Base-by-base conservation (phyloP, 1,139 yeast species). In the Yamadazyma songkhlaensis region DNA sequence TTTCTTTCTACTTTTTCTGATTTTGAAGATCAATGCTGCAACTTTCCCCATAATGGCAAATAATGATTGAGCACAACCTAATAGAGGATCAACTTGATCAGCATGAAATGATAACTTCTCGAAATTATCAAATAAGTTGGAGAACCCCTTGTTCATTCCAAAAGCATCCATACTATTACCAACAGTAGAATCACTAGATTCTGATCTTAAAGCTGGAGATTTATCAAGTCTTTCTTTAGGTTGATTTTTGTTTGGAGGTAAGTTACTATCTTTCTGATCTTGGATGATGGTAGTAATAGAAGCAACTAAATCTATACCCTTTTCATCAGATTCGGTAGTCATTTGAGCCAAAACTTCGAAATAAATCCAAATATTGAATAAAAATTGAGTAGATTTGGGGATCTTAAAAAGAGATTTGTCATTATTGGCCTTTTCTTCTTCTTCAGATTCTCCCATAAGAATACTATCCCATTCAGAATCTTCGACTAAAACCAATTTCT, bases 361-460 rank as follows among this genome's bases (percentile, higher is more conserved):
- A 53, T 81, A 81, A 33, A 80, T 66, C 81, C 85, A 81, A 24
- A 76, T 70, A 51, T 81, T 80, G 59, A 79, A 77, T 35, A 81
- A 59, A 44, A 77, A 77, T 48, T 69, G 80, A 25, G 77, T 60
- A 37, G 71, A 70, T 39, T 57, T 61, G 2, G 79, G 79, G 13
- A 72, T 52, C 17, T 13, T 34, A 9, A 32, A 29, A 12, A 23
- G 3, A 24, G 34, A 9, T 22, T 26, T 12, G n/a, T 14, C 10
- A 31, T 7, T 23, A 9, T 23, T 9, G 13, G 13, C 32, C 13
- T 29, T 12, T n/a, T 29, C 11, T 20, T 17, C 27, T 3, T 26
- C 37, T 10, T 26, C 25, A 8, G 28, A 27, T 7, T 36, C 46
- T 8, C 53, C 54, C 10, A 52, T 50, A 10, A 55, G 42, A 47